Conservation (phyloP, 2,329 filamentous ascomycete species). For the Sphaerulina vaccinii region DNA sequence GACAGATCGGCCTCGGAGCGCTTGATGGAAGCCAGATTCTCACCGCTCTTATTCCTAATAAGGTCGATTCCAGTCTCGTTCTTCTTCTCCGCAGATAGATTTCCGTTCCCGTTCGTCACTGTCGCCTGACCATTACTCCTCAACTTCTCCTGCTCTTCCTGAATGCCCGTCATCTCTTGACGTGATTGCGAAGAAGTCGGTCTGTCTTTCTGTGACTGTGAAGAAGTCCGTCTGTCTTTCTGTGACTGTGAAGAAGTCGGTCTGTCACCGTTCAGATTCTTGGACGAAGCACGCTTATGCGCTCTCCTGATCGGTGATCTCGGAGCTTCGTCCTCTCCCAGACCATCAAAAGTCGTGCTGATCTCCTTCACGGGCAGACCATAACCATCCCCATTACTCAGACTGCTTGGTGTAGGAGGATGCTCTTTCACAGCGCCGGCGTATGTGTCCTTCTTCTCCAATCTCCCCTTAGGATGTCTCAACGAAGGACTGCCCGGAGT, state of each 20-base stretch:
- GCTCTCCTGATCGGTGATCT: slow-evolving; percentile 28
- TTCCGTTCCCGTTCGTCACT: slow-evolving; percentile 28
- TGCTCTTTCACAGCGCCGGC: slow-evolving; percentile 27
- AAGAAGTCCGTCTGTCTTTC: slow-evolving; percentile 16
- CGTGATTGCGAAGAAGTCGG: slow-evolving; percentile 6
- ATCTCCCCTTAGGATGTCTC: slow-evolving; percentile 30
- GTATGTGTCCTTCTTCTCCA: slow-evolving; percentile 31
- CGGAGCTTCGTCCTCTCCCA: slow-evolving; percentile 34
- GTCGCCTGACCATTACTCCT: slow-evolving; percentile 14
- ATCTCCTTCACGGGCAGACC: slow-evolving; percentile 20
- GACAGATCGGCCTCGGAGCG: slow-evolving; percentile 23
- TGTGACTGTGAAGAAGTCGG: slow-evolving; percentile 5
- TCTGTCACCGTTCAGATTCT: slow-evolving; percentile 23
- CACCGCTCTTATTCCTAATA: slow-evolving; percentile 45
- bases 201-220: slow-evolving; percentile 8
- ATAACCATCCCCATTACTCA: slow-evolving; percentile 25
- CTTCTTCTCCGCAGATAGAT: slow-evolving; percentile 27
- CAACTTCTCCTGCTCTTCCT: neutral
- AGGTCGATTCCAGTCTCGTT: slow-evolving; percentile 43
- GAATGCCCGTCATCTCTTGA: slow-evolving; percentile 13
- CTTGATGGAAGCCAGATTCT: slow-evolving; percentile 40
- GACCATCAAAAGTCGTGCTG: slow-evolving; percentile 29
- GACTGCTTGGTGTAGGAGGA: slow-evolving; percentile 17
- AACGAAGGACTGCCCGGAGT: slow-evolving; percentile 34
- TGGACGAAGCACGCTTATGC: slow-evolving; percentile 33